Evolutionary conservation across 371 early-diverging fungal genomes (phyloP).

Genomic region (Syncephalastrum racemosum): DNA sequence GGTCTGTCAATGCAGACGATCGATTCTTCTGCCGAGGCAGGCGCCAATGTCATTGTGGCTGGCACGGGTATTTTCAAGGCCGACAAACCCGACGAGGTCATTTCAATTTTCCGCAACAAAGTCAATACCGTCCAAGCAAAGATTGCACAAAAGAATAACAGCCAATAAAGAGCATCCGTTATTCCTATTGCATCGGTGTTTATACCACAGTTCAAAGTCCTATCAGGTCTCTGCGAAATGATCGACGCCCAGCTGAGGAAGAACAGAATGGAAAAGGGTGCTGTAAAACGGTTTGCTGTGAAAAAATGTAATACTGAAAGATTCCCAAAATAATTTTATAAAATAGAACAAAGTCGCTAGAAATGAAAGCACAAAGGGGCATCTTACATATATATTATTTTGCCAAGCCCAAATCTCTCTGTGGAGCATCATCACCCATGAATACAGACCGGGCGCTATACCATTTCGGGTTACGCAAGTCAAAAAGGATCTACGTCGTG

Average conservation of each 20-base stretch:
- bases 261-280: neutral
- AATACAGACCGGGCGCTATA: neutral
- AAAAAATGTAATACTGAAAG: no score
- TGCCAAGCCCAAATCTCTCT: no score
- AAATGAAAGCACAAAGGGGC: no score
- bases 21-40: conserved; percentile 83
- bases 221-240: no score
- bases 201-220: neutral
- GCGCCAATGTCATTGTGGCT: conserved; percentile 98
- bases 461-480: conserved; percentile 1
- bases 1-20: conserved; percentile 91
- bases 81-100: conserved; percentile 70
- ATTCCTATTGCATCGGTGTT: conserved; percentile 1
- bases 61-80: conserved; percentile 96
- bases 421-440: no score
- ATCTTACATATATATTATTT: no score
- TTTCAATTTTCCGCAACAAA: conserved; percentile 64
- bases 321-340: no score
- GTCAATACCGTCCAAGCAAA: conserved; percentile 58
- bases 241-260: no score
- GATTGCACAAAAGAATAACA: neutral
- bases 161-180: neutral
- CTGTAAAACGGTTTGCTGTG: neutral
- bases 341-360: no score
- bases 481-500: neutral